phyloP scores from a whole-genome alignment of 2,329 filamentous ascomycete genomes.

The Coniella lustricola region DNA sequence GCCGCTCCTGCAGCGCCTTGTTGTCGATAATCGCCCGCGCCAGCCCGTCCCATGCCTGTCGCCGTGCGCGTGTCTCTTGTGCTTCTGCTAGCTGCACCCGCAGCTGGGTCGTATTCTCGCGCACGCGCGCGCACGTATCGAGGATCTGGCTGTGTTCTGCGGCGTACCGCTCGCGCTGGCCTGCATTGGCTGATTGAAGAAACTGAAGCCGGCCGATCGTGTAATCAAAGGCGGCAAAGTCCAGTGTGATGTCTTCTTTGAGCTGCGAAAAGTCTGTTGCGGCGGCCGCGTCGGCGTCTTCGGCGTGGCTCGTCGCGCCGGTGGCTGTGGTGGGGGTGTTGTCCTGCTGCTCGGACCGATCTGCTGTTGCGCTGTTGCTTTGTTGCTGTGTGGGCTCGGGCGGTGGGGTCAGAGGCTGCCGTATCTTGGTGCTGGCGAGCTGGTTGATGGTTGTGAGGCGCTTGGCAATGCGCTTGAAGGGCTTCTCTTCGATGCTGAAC shows the following conservation, averaged over 20 bases:
- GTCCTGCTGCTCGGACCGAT: neutral
- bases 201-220: slow-evolving; percentile 84
- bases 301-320: no score
- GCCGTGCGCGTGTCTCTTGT: slow-evolving; percentile 65
- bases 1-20: slow-evolving; percentile 69
- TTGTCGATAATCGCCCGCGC: slow-evolving; percentile 83
- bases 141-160: slow-evolving; percentile 74
- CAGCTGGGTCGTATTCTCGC: slow-evolving; percentile 65
- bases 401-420: slow-evolving; percentile 58
- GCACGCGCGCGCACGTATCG: slow-evolving; percentile 68
- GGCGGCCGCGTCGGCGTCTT: slow-evolving; percentile 24
- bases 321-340: slow-evolving; percentile 32
- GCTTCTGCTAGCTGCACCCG: slow-evolving; percentile 70
- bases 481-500: slow-evolving; percentile 83
- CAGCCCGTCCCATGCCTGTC: slow-evolving; percentile 81
- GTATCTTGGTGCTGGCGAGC: slow-evolving; percentile 45
- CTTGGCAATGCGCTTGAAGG: slow-evolving; percentile 83
- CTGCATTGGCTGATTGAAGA: slow-evolving; percentile 72
- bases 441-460: slow-evolving; percentile 65
- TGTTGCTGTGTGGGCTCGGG: slow-evolving; percentile 39
- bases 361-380: slow-evolving; percentile 13
- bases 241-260: slow-evolving; percentile 75
- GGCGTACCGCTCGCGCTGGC: slow-evolving; percentile 77
- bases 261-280: slow-evolving; percentile 58
- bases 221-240: slow-evolving; percentile 83